Base-by-base conservation (phyloP, 139 green algal genomes). In the Chlamydomonas eustigma region DNA sequence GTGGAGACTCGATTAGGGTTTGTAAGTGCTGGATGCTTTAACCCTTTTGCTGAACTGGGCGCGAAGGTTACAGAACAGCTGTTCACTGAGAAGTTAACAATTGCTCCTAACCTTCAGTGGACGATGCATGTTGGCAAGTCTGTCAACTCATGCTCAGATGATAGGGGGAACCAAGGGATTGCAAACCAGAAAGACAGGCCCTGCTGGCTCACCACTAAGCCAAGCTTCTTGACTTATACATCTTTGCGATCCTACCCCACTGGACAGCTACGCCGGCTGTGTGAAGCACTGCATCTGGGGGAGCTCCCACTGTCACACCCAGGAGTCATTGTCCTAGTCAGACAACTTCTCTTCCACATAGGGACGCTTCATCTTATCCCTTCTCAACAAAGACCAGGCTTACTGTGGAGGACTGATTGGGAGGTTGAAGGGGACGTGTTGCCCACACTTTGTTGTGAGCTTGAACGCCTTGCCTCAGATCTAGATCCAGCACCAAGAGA, bases 51-150 rank as follows among this genome's bases (percentile, higher is more conserved):
- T 0, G 0, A 2, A 5, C 1, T 86, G 1, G 1, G 4, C 0
- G 0, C 44, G 37, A 4, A 2, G 3, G 3, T 71, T 0, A 63
- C 72, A 28, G 64, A 80, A 5, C 4, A 74, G 28, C 50, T 25
- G 24, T 85, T 80, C 73, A 89, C 81, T 12, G 78, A 85, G 58
- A 30, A 32, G 37, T 4, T 58, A 24, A 35, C 30, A 37, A 75
- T 28, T 28, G 3, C 4, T 31, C 8, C 3, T 8, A 3, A 25
- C 4, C 35, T 75, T 5, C 68, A 75, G 38, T 75, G 68, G 68
- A 8, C 25, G 8, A 63, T 75, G 68, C 68, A n/a, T 5, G 3
- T 32, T 5, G 8, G 12, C 35, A 32, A 36, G 4, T 37, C 4
- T 25, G 3, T 5, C 37, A n/a, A 12, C 18, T n/a, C 37, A 3